Evolutionary conservation across 352 stramenopile species (phyloP).

Genomic region (Blastocystis sp.): DNA sequence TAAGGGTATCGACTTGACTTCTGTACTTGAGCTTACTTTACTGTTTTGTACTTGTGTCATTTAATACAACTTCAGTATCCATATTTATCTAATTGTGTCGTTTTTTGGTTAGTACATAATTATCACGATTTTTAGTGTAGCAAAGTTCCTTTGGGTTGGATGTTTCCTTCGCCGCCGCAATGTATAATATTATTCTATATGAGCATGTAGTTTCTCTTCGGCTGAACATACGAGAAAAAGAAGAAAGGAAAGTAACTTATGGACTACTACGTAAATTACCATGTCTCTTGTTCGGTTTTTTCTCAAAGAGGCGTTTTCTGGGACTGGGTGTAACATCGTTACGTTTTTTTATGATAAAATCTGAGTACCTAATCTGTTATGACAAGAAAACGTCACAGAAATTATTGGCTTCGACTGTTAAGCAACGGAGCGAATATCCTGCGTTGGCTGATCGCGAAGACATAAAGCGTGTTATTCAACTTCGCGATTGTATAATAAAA

Average conservation of each 20-base stretch:
- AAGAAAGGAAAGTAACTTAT: conserved; percentile 28
- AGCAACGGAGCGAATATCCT: background rate
- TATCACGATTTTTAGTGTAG: background rate
- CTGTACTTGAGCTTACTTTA: background rate
- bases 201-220: background rate
- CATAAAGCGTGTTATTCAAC: conserved; percentile 34
- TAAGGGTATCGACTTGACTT: background rate
- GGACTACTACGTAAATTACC: conserved; percentile 34
- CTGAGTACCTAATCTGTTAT: conserved; percentile 62
- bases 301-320: background rate
- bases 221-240: background rate
- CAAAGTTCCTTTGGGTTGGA: background rate
- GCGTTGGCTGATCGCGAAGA: conserved; percentile 19
- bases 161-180: background rate
- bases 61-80: background rate
- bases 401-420: background rate
- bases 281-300: conserved; percentile 36
- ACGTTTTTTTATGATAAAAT: conserved; percentile 60
- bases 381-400: conserved; percentile 21
- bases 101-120: background rate
- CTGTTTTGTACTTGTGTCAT: background rate
- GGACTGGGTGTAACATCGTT: conserved; percentile 35
- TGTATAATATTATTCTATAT: background rate
- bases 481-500: conserved; percentile 6
- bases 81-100: background rate